Conservation (phyloP, 192 early-diverging fungal genomes). For the Neocallimastix lanati region DNA sequence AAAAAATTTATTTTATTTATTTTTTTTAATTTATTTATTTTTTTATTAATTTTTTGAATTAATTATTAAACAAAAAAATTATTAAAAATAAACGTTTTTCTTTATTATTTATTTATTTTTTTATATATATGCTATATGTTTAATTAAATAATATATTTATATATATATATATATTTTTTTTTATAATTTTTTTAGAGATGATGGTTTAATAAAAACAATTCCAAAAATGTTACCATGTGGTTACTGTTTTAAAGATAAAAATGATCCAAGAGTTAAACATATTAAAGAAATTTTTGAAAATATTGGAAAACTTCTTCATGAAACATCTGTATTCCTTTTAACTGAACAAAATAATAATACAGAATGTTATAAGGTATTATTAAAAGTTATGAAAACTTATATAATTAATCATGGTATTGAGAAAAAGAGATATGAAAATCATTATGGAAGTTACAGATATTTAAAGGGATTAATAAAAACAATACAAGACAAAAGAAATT, state of each 20-base stretch:
- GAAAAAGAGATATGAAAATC: neutral
- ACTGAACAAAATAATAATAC: slow-evolving; percentile 50
- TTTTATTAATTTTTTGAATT: too few species aligned
- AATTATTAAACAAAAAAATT: too few species aligned
- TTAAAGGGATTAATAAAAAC: neutral
- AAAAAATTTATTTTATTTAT: too few species aligned
- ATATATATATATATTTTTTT: too few species aligned
- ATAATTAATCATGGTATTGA: slow-evolving; percentile 8
- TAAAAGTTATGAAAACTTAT: slow-evolving; percentile 23
- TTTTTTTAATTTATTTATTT: too few species aligned
- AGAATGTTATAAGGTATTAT: slow-evolving; percentile 46
- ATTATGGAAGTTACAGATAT: neutral
- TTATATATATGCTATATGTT: too few species aligned
- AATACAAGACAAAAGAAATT: slow-evolving; percentile 1
- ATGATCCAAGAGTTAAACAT: slow-evolving; percentile 21
- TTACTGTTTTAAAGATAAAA: slow-evolving; percentile 33
- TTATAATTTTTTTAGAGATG: too few species aligned
- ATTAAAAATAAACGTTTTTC: too few species aligned
- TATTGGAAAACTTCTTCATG: slow-evolving; percentile 28
- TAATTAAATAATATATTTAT: too few species aligned
- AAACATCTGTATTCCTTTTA: slow-evolving; percentile 27
- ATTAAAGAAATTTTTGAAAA: slow-evolving; percentile 24
- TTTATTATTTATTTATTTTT: too few species aligned
- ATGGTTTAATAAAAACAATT: neutral
- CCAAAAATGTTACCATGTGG: slow-evolving; percentile 7